These are phyloP conservation scores for Capillidium heterosporum DNA, from an alignment of 371 early-diverging fungal species.

Conservation along the genomic window DNA sequence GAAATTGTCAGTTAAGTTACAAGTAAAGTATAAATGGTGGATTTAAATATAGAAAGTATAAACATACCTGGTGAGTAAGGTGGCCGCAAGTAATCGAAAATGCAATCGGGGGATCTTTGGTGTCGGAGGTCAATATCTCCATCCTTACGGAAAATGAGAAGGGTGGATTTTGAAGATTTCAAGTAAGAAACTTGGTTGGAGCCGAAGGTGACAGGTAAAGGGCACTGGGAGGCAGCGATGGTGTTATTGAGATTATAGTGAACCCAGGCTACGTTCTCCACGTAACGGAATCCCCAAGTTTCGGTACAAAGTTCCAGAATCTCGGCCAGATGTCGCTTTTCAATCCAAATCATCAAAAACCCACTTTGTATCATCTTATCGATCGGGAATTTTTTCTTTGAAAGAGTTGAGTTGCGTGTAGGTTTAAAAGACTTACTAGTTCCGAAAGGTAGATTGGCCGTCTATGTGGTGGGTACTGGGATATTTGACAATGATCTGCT, in stretches of 20 bases:
- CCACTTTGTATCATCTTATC: slow-evolving; percentile 45
- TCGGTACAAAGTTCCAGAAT: slow-evolving; percentile 41
- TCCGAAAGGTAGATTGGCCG: no score
- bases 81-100: slow-evolving; percentile 82
- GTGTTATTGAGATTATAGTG: slow-evolving; percentile 63
- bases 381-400: slow-evolving; percentile 27
- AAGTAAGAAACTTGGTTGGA: slow-evolving; percentile 24
- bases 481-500: not conserved
- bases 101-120: slow-evolving; percentile 81
- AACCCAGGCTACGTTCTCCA: slow-evolving; percentile 91
- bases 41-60: not conserved
- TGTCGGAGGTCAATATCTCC: slow-evolving; percentile 75
- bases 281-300: slow-evolving; percentile 79
- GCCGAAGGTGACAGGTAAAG: not conserved
- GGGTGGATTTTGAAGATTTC: slow-evolving; percentile 61
- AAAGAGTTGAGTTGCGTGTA: not conserved
- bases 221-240: slow-evolving; percentile 37
- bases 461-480: no score
- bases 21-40: not conserved
- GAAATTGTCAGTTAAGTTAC: not conserved
- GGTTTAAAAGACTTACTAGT: not conserved
- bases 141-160: slow-evolving; percentile 74
- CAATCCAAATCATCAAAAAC: slow-evolving; percentile 81
- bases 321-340: slow-evolving; percentile 71
- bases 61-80: not conserved